Base-by-base conservation (phyloP, 345 rosid species). In the Citrus reticulata region DNA sequence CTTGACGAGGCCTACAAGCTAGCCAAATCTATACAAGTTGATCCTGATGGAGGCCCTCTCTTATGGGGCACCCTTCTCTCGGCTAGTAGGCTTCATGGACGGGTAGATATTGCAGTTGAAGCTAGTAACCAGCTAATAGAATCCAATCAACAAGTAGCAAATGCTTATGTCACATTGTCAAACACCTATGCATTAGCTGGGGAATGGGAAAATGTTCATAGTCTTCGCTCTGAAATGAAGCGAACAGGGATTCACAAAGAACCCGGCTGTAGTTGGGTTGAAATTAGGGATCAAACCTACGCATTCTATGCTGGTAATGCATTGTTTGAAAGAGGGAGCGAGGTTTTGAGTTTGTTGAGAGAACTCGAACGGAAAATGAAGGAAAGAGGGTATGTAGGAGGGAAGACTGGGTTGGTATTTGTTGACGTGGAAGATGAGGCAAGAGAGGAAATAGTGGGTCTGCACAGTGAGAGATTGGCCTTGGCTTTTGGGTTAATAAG, bases 231-330 rank as follows among this genome's bases (percentile, higher is more conserved):
- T 40, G 78, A 87, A 81, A 91, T 95, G 97, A 93, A 86, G 60
- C 83, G 49, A n/a, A 72, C 69, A 17, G 96, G 96, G 35, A 83
- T 90, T 75, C 62, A 66, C 80, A 93, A 93, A 85, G 92, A 89
- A 80, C 90, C 93, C 1, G 98, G 96, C 19, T 89, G 93, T 85
- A 91, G 96, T 78, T 93, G 98, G 97, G 73, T 94, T 22, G 95
- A 94, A 85, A 83, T 85, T 34, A 88, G 79, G 77, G 89, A 85
- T 34, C 74, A 78, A 10, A 82, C 85, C 0, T 89, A 85, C 1
- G 81, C 81, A 37, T 92, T 94, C 79, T 86, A 88, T 30, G 92
- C 91, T 5, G 94, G 98, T 27, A 85, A 91, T 75, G 27, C 85
- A 34, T 84, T 83, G 1, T 83, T 84, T 39, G 88, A 85, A 29